These are phyloP conservation scores for Nakazawaea wyomingensis DNA, from an alignment of 805 yeast species.

Conservation along the genomic window DNA sequence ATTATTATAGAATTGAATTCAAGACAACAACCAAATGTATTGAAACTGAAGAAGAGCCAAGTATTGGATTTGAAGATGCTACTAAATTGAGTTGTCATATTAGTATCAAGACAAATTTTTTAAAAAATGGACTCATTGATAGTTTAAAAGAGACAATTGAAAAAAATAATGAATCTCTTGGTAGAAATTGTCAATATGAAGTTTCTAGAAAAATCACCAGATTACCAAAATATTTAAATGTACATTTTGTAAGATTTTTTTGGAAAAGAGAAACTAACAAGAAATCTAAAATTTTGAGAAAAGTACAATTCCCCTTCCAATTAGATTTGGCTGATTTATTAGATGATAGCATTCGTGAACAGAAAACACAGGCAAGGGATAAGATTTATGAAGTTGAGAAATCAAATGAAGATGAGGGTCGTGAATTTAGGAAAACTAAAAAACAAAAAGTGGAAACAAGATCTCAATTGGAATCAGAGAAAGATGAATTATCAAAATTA, in stretches of 20 bases:
- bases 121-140: slow-evolving; percentile 75
- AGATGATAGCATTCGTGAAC: slow-evolving; percentile 66
- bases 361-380: slow-evolving; percentile 70
- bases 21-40: slow-evolving; percentile 59
- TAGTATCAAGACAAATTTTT: slow-evolving; percentile 74
- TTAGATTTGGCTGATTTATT: slow-evolving; percentile 82
- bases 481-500: slow-evolving; percentile 41
- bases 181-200: slow-evolving; percentile 65
- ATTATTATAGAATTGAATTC: slow-evolving; percentile 60
- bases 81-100: slow-evolving; percentile 87
- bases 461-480: slow-evolving; percentile 52
- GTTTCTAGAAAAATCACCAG: slow-evolving; percentile 58
- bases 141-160: slow-evolving; percentile 74
- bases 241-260: slow-evolving; percentile 90
- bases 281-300: slow-evolving; percentile 90
- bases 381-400: slow-evolving; percentile 71
- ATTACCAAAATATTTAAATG: slow-evolving; percentile 82
- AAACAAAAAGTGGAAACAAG: slow-evolving; percentile 19
- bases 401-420: slow-evolving; percentile 62
- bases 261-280: slow-evolving; percentile 91
- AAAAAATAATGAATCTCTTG: slow-evolving; percentile 68
- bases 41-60: slow-evolving; percentile 45
- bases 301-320: slow-evolving; percentile 92
- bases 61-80: slow-evolving; percentile 48
- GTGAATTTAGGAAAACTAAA: slow-evolving; percentile 66